phyloP scores from a whole-genome alignment of 306 rosid species.

The Canavalia ensiformis region DNA sequence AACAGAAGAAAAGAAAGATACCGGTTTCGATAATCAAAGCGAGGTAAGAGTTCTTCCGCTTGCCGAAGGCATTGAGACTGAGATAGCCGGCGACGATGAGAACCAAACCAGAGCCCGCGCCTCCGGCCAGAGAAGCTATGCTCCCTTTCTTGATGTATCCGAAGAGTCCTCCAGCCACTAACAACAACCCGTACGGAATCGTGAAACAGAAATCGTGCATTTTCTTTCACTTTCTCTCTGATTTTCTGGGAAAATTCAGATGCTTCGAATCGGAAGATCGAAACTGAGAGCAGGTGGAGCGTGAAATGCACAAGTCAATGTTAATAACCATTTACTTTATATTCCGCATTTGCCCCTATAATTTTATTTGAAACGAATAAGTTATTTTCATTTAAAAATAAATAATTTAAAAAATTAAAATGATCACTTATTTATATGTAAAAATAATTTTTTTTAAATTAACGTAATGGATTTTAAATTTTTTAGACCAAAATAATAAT shows the following conservation, averaged over 20 bases:
- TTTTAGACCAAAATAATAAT: too few species aligned
- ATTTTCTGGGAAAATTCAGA: conserved; percentile 48
- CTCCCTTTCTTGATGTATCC: conserved; percentile 81
- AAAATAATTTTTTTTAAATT: too few species aligned
- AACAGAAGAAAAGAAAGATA: conserved; percentile 15
- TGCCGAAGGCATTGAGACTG: conserved; percentile 81
- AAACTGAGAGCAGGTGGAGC: conserved; percentile 44
- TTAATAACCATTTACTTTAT: neutral
- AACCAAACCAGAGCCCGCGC: conserved; percentile 65
- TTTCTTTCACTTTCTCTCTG: conserved; percentile 39
- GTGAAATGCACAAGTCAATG: conserved; percentile 51
- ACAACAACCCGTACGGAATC: conserved; percentile 80
- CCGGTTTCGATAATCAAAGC: conserved; percentile 77
- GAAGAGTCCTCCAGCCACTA: conserved; percentile 75
- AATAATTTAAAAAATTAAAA: too few species aligned
- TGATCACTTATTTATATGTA: too few species aligned
- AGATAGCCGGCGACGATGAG: conserved; percentile 77
- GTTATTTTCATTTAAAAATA: too few species aligned
- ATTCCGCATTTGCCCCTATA: conserved; percentile 37
- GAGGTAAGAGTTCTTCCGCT: conserved; percentile 69
- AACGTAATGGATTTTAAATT: too few species aligned
- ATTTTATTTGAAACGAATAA: too few species aligned
- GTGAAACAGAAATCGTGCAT: conserved; percentile 97
- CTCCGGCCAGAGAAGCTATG: conserved; percentile 77
- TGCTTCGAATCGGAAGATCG: conserved; percentile 27